These are phyloP conservation scores for Trichoderma erinaceum DNA, from an alignment of 495 filamentous ascomycete genomes.

Conservation along the genomic window DNA sequence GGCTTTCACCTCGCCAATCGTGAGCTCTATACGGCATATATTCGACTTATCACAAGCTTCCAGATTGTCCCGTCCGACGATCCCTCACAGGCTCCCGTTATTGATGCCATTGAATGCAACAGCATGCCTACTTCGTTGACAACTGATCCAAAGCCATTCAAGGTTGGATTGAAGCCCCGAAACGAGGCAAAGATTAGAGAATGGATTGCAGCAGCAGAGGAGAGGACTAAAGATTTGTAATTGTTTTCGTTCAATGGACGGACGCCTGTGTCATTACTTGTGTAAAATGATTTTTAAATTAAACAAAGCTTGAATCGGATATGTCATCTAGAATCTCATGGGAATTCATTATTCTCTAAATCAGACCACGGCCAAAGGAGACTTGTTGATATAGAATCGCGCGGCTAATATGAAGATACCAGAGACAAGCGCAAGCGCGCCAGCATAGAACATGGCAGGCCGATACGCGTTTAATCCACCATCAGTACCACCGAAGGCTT, in stretches of 20 bases:
- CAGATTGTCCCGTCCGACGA: constrained; percentile 27
- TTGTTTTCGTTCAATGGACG: background rate
- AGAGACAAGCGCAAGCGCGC: constrained; percentile 31
- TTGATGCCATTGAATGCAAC: constrained; percentile 60
- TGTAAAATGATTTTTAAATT: background rate
- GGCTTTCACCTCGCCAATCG: constrained; percentile 64
- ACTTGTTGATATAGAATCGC: constrained; percentile 26
- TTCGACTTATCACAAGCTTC: constrained; percentile 64
- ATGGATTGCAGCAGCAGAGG: constrained; percentile 53
- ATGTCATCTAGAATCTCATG: background rate
- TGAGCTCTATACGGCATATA: constrained; percentile 61
- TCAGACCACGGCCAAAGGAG: constrained; percentile 29
- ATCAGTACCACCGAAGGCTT: constrained; percentile 45
- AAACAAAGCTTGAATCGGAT: background rate
- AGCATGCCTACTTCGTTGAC: constrained; percentile 58
- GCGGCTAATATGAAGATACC: constrained; percentile 25
- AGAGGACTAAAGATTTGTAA: constrained; percentile 52
- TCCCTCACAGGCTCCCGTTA: constrained; percentile 42
- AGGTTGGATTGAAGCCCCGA: constrained; percentile 47
- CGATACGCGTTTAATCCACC: constrained; percentile 45
- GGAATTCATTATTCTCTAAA: background rate
- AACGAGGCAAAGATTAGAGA: constrained; percentile 37
- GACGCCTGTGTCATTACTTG: background rate
- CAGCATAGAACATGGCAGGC: constrained; percentile 55
- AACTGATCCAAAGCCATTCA: constrained; percentile 66